Base-by-base conservation (phyloP, 306 rosid species). In the Senna siamea region DNA sequence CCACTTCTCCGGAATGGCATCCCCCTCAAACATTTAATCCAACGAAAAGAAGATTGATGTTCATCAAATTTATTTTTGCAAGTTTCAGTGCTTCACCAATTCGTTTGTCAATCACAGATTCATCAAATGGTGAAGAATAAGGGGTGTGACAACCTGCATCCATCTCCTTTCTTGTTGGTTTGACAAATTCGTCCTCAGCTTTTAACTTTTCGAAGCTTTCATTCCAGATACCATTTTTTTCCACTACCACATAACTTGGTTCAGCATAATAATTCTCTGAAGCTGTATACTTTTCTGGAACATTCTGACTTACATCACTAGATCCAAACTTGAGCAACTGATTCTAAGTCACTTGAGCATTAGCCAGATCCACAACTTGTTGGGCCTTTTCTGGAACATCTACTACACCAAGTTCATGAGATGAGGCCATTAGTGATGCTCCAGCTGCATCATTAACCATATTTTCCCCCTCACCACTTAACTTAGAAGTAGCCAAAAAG, bases 21-120 rank as follows among this genome's bases (percentile, higher is more conserved):
- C n/a, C n/a, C n/a, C n/a, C 76, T 84, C 92, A 82, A 81, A 59
- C 78, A 60, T 55, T 46, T 74, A 37, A 81, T 77, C 81, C 82
- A 72, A 37, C 54, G 34, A 78, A 88, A 76, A 70, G 85, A 63
- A 59, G 84, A 79, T 32, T 51, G 83, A 72, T 68, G 61, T 72
- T 70, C 60, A 22, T 61, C 40, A 59, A 61, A 53, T 34, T 64
- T 72, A 50, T 61, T 67, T 19, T 37, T 32, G 40, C 58, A 2
- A 43, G 72, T 72, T 78, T 76, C 77, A 71, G 73, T 37, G 76
- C 55, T 47, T 63, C 83, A 55, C 53, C 73, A 59, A 77, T 43
- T 74, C 58, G 80, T 41, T 69, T 56, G 32, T 79, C 87, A 56
- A 56, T 66, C 51, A 68, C 41, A 54, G 81, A 56, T 70, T 82